A percentile compares a stretch with the other conserved stretches of the same genome.
Evolutionary conservation across 805 yeast genomes (phyloP).

Genomic region (Candida broadrunensis): DNA sequence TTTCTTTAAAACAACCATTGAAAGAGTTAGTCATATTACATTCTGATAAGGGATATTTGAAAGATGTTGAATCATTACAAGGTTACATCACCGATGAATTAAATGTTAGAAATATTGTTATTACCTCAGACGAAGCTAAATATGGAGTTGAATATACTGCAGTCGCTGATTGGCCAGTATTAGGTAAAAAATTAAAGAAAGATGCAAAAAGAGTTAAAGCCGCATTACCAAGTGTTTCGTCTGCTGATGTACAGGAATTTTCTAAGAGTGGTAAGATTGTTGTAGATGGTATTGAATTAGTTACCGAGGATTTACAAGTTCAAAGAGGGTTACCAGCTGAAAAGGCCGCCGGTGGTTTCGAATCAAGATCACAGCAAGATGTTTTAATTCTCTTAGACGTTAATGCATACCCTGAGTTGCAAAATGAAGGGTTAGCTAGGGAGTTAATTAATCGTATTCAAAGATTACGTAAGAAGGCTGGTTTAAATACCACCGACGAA

Average conservation of each 20-base stretch:
- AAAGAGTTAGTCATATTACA: slow-evolving; percentile 84
- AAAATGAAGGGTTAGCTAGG: slow-evolving; percentile 93
- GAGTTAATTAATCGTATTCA: slow-evolving; percentile 96
- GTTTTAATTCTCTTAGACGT: slow-evolving; percentile 88
- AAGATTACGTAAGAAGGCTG: slow-evolving; percentile 94
- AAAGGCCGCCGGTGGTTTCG: slow-evolving; percentile 66
- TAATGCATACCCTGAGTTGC: slow-evolving; percentile 80
- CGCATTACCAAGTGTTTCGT: slow-evolving; percentile 78
- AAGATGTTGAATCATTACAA: slow-evolving; percentile 75
- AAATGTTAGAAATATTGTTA: slow-evolving; percentile 82
- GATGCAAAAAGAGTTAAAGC: slow-evolving; percentile 93
- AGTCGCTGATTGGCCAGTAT: slow-evolving; percentile 98
- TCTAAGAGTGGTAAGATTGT: slow-evolving; percentile 68
- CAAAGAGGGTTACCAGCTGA: slow-evolving; percentile 80
- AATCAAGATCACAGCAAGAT: slow-evolving; percentile 83
- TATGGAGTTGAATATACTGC: slow-evolving; percentile 92
- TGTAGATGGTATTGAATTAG: slow-evolving; percentile 87
- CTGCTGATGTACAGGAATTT: slow-evolving; percentile 78
- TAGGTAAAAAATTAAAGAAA: slow-evolving; percentile 94
- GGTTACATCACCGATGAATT: slow-evolving; percentile 84
- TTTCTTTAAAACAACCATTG: slow-evolving; percentile 93
- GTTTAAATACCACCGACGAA: slow-evolving; percentile 92
- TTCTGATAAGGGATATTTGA: slow-evolving; percentile 68
- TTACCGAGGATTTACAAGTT: slow-evolving; percentile 85
- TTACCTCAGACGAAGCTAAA: slow-evolving; percentile 86